Evolutionary conservation across 257 asterid genomes (phyloP).

Genomic region (Solanum pennellii): DNA sequence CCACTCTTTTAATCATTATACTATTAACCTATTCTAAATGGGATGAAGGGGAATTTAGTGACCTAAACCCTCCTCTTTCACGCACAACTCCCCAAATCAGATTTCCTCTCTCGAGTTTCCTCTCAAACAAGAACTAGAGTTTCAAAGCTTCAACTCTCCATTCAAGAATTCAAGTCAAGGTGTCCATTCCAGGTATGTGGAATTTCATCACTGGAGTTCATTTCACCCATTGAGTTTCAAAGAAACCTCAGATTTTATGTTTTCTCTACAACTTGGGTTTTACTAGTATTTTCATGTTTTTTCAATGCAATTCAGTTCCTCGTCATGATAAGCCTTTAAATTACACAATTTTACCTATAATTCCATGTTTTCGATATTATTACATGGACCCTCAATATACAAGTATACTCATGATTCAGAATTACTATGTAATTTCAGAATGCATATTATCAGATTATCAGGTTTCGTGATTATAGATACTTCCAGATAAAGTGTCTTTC

Average conservation of each 20-base stretch:
- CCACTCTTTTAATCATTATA: not conserved
- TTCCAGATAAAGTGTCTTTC: not conserved
- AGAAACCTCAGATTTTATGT: not conserved
- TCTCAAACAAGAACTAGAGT: not conserved
- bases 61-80: not conserved
- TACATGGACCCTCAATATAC: not conserved
- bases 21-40: not conserved
- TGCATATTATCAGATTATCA: not conserved
- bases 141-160: not conserved
- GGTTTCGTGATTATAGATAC: not conserved
- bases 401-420: not conserved
- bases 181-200: not conserved
- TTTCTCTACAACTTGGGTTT: too few species aligned
- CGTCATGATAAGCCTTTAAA: not conserved
- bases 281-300: not conserved
- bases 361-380: not conserved
- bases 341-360: not conserved
- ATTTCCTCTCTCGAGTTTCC: not conserved
- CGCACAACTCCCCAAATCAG: not conserved
- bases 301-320: not conserved
- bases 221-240: not conserved
- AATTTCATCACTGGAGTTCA: not conserved
- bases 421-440: not conserved
- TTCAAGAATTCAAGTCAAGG: not conserved
- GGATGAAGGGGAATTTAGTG: not conserved